Percentiles rank a stretch among this genome's conserved stretches.
Evolutionary conservation across 2,329 filamentous ascomycete genomes (phyloP).

Genomic region (Knufia fluminis): DNA sequence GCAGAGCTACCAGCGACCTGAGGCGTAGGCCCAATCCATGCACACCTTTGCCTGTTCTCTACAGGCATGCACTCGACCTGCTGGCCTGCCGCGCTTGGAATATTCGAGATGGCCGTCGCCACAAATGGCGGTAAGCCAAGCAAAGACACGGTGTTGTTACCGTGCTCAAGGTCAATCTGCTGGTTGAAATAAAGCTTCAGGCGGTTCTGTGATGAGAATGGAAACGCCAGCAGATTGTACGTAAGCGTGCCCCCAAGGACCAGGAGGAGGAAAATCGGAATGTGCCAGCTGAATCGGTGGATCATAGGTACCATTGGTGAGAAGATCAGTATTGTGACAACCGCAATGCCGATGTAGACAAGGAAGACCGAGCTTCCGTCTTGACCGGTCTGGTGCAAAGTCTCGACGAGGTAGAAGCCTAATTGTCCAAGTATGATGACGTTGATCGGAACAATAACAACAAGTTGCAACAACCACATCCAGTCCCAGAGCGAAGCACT

Average conservation of each 20-base stretch:
- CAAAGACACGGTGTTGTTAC: slow-evolving; percentile 60
- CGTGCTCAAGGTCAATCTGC: slow-evolving; percentile 63
- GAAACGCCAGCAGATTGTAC: slow-evolving; percentile 81
- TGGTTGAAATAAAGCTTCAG: slow-evolving; percentile 87
- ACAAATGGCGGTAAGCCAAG: slow-evolving; percentile 61
- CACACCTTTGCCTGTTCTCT: slow-evolving; percentile 49
- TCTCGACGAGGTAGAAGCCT: slow-evolving; percentile 60
- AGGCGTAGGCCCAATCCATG: slow-evolving; percentile 61
- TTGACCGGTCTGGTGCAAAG: slow-evolving; percentile 69
- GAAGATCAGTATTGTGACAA: slow-evolving; percentile 61
- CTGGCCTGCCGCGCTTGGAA: slow-evolving; percentile 63
- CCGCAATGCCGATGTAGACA: slow-evolving; percentile 61
- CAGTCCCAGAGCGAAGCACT: slow-evolving; percentile 67
- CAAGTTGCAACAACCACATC: slow-evolving; percentile 80
- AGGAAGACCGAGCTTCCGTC: slow-evolving; percentile 67
- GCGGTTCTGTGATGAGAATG: slow-evolving; percentile 69
- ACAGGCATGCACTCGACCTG: slow-evolving; percentile 44
- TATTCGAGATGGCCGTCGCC: slow-evolving; percentile 52
- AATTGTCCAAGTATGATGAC: slow-evolving; percentile 70
- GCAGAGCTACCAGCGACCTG: slow-evolving; percentile 15
- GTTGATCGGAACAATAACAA: slow-evolving; percentile 68
- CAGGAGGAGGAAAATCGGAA: slow-evolving; percentile 66
- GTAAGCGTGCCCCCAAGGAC: slow-evolving; percentile 67
- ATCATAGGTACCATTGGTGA: slow-evolving; percentile 74
- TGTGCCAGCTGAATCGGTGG: slow-evolving; percentile 73